Conservation (phyloP, 306 rosid species). For the Oxytropis ochrocephala region DNA sequence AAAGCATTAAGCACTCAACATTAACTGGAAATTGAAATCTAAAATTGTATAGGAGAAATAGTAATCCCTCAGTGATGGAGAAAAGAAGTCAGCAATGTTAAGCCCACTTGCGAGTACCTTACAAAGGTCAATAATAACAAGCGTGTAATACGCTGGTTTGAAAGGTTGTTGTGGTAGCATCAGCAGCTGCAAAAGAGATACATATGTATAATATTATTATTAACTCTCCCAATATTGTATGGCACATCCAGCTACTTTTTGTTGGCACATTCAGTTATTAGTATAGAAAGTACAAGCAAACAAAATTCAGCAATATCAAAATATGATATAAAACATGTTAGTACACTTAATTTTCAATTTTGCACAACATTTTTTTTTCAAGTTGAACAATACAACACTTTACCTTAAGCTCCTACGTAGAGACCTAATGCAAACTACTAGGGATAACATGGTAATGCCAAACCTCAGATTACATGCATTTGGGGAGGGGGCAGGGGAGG, state of each 20-base stretch:
- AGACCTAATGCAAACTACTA: constrained; percentile 14
- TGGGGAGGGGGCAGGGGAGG: background rate
- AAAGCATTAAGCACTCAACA: constrained; percentile 5
- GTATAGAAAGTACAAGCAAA: no score
- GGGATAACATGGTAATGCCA: background rate
- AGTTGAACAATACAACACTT: background rate
- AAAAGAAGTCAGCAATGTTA: constrained; percentile 14
- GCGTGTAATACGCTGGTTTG: constrained; percentile 81
- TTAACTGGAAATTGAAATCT: background rate
- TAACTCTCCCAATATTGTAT: background rate
- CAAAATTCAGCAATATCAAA: no score
- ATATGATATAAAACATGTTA: background rate
- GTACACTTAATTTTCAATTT: background rate
- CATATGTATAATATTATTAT: background rate
- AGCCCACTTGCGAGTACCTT: constrained; percentile 51
- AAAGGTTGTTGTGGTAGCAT: constrained; percentile 96
- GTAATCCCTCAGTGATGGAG: background rate
- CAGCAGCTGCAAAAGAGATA: constrained; percentile 62
- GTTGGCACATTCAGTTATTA: no score
- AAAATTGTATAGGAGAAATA: background rate
- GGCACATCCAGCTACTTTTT: no score
- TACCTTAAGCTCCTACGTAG: background rate
- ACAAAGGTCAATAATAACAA: constrained; percentile 93
- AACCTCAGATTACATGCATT: background rate
- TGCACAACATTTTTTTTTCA: background rate